Percentiles rank a stretch among this genome's conserved stretches.
Evolutionary conservation across 306 rosid genomes (phyloP).

Genomic region (Begonia loranthoides): DNA sequence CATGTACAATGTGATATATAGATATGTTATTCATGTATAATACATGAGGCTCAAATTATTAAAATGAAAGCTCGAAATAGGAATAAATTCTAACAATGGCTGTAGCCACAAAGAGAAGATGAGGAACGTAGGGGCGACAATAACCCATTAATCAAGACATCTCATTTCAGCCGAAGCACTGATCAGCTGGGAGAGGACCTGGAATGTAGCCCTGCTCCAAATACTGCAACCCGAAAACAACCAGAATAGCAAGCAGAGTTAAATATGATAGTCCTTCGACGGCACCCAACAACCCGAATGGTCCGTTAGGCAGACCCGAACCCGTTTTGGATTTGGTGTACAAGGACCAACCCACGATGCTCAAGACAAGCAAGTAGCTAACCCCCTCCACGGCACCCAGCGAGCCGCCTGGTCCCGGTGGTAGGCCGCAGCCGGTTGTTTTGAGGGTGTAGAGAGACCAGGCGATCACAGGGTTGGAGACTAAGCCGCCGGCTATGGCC

Average conservation of each 20-base stretch:
- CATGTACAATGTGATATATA: too few relatives aligned
- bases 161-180: slow-evolving; percentile 56
- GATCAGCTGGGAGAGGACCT: slow-evolving; percentile 80
- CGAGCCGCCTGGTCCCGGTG: slow-evolving; percentile 88
- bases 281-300: slow-evolving; percentile 74
- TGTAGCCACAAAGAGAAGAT: too few relatives aligned
- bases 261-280: slow-evolving; percentile 72
- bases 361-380: slow-evolving; percentile 62
- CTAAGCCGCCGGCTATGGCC: slow-evolving; percentile 64
- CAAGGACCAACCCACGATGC: slow-evolving; percentile 74
- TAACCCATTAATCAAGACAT: too few relatives aligned
- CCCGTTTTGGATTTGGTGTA: slow-evolving; percentile 77
- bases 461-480: slow-evolving; percentile 65
- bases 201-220: slow-evolving; percentile 66
- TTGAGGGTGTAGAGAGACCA: slow-evolving; percentile 93
- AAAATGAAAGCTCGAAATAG: too few relatives aligned
- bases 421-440: slow-evolving; percentile 85
- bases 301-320: slow-evolving; percentile 80
- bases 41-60: too few relatives aligned
- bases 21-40: too few relatives aligned
- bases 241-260: slow-evolving; percentile 43
- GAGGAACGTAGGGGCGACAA: too few relatives aligned
- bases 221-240: slow-evolving; percentile 74
- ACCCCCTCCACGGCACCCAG: slow-evolving; percentile 83
- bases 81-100: too few relatives aligned